Conservation (phyloP, 768 basidiomycete genomes). For the Pleurotus citrinopileatus region DNA sequence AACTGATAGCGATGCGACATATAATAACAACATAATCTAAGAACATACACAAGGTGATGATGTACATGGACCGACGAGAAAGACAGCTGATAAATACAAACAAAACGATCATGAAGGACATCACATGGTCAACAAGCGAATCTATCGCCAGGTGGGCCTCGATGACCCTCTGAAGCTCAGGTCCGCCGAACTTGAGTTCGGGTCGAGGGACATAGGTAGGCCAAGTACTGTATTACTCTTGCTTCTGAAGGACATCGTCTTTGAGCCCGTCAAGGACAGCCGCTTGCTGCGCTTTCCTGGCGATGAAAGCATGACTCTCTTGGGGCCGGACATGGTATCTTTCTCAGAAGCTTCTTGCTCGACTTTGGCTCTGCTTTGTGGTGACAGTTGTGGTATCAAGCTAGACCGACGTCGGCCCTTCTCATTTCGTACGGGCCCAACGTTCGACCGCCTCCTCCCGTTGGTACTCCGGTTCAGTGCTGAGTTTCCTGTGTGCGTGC, state of each 20-base stretch:
- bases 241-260: conserved; percentile 20
- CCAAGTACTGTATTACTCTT: conserved; percentile 19
- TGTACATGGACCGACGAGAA: not conserved
- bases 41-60: not conserved
- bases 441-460: conserved; percentile 64
- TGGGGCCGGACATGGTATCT: conserved; percentile 17
- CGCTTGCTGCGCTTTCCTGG: conserved; percentile 62
- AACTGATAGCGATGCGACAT: conserved; percentile 1
- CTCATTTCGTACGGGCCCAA: conserved; percentile 74
- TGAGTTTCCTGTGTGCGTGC: conserved; percentile 15
- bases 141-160: conserved; percentile 58
- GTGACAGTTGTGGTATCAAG: conserved; percentile 68
- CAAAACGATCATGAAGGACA: conserved; percentile 3
- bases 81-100: conserved; percentile 11
- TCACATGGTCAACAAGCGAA: conserved; percentile 12
- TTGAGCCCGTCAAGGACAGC: conserved; percentile 48
- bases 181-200: conserved; percentile 43
- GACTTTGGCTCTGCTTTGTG: conserved; percentile 34
- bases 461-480: conserved; percentile 27
- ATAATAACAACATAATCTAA: conserved; percentile 9
- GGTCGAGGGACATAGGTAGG: conserved; percentile 34
- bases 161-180: conserved; percentile 42
- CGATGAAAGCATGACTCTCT: conserved; percentile 43
- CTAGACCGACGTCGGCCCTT: conserved; percentile 76
- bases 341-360: conserved; percentile 23